Conservation (phyloP, 2,329 filamentous ascomycete species). For the Fusarium sp. region DNA sequence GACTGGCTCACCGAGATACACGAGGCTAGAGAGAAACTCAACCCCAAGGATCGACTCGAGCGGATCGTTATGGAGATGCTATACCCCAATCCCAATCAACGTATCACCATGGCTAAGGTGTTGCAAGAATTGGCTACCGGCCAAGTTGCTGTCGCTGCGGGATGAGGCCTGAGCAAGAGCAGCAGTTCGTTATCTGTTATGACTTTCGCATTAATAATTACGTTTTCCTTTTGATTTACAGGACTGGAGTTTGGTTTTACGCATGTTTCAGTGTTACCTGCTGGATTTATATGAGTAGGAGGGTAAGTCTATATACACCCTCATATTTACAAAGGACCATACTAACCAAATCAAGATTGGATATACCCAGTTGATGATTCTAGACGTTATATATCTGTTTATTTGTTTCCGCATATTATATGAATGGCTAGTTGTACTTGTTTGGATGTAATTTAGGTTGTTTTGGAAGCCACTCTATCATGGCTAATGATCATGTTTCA, state of each 20-base stretch:
- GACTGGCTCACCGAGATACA: constrained; percentile 66
- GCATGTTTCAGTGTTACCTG: constrained; percentile 17
- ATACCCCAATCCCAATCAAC: constrained; percentile 61
- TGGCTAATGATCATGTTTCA: constrained; percentile 15
- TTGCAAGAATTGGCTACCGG: constrained; percentile 57
- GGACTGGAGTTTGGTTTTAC: constrained; percentile 25
- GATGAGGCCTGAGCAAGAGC: constrained; percentile 16
- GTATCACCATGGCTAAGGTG: constrained; percentile 66
- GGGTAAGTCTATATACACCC: constrained; percentile 28
- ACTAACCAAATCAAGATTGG: constrained; percentile 42
- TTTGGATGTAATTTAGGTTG: constrained; percentile 30
- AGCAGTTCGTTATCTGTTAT: constrained; percentile 21
- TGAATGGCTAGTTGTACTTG: not conserved
- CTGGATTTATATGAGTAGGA: constrained; percentile 26
- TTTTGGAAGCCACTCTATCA: constrained; percentile 19
- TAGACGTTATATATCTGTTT: constrained; percentile 11
- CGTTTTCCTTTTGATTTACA: constrained; percentile 26
- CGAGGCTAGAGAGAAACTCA: constrained; percentile 60
- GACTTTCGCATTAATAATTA: constrained; percentile 14
- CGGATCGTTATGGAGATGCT: constrained; percentile 66
- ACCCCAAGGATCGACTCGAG: constrained; percentile 62
- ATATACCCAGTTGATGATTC: constrained; percentile 36
- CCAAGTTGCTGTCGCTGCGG: constrained; percentile 20
- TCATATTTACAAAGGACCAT: not conserved
- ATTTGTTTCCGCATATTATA: constrained; percentile 1